Base-by-base conservation (phyloP, 768 basidiomycete species). In the Agrocybe chaxingu region DNA sequence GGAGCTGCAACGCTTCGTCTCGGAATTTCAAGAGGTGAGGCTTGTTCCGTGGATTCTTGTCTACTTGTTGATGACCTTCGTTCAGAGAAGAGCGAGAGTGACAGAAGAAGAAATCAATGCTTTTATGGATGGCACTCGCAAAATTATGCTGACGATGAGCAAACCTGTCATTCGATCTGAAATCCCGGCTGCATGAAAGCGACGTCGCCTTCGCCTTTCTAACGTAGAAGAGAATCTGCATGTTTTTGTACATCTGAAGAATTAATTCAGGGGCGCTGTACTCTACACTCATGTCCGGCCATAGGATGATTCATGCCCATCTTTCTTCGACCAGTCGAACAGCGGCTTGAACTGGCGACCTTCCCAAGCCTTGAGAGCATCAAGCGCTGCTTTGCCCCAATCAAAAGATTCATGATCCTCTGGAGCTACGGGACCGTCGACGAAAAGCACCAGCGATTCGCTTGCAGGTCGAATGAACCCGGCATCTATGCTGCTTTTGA, bases 121-220 rank as follows among this genome's bases (percentile, higher is more conserved):
- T 3, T 98, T 90, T 72, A 97, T 95, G 90, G 88, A 95, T 62
- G 60, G 76, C 19, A 80, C 65, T 35, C 81, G 96, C 45, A 81
- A 82, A 68, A 97, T 98, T 52, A 80, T 81, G 16, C 78, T 81
- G 1, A 71, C 72, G 1, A 66, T 75, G 45, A 70, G 74, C 24
- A 81, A 75, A 64, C 61, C 57, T 50, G 24, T 24, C 24, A 57
- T 61, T 57, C 47, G 53, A 11, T 45, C 48, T 18, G 45, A 50
- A 42, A 53, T 50, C 30, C 43, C 32, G 8, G 19, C 52, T 40
- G 38, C 36, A 4, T 55, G 40, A 50, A 16, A 45, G 9, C 39
- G 18, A 30, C 12, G 11, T 33, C 32, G 12, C 18, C 24, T 24
- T 33, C 32, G 12, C 18, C 24, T 24, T 24, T 38, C 32, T 16